Base-by-base conservation (phyloP, 78 protist species). In the Speleostelium caveatum region DNA sequence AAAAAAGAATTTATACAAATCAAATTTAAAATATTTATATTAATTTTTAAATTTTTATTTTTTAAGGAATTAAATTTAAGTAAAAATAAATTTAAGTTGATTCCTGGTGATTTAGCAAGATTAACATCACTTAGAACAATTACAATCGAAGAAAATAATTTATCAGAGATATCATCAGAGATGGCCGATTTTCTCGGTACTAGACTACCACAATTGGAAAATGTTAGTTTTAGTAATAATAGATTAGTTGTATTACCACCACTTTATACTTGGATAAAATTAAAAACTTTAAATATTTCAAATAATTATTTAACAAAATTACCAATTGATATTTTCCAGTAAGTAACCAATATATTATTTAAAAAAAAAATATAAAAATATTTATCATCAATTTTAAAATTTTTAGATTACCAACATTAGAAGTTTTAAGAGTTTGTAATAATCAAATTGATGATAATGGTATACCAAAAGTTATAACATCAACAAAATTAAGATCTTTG, bases 61-160 rank as follows among this genome's bases (percentile, higher is more conserved):
- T 30, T 39, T 41, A 41, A 75, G 85, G 89, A 80, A 33, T 60
- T 80, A 49, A 65, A 80, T 68, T 68, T 80, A 58, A 58, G 63
- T 56, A 65, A 73, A 38, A 80, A 80, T 30, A 65, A 68, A 41
- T 80, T 80, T 68, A 65, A 80, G 58, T 36, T 56, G 4, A 22
- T 80, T 22, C 89, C 89, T 30, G 89, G 89, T 39, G 89, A 80
- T 68, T 60, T 80, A 36, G 89, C 89, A 38, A 65, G 89, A 68
- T 58, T 80, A 28, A 68, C 69, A 12, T 67, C 75, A 41, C 30
- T 80, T 4, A 51, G 63, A 68, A 56, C 77, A 7, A 67, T 80
- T 22, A 21, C 41, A 8, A 80, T 80, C 12, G 89, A 80, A 21
- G 89, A 80, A 33, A 80, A 80, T 80, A 66, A 80, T 58, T 49